phyloP scores from a whole-genome alignment of 2,329 filamentous ascomycete species.

The Cladophialophora bantiana region DNA sequence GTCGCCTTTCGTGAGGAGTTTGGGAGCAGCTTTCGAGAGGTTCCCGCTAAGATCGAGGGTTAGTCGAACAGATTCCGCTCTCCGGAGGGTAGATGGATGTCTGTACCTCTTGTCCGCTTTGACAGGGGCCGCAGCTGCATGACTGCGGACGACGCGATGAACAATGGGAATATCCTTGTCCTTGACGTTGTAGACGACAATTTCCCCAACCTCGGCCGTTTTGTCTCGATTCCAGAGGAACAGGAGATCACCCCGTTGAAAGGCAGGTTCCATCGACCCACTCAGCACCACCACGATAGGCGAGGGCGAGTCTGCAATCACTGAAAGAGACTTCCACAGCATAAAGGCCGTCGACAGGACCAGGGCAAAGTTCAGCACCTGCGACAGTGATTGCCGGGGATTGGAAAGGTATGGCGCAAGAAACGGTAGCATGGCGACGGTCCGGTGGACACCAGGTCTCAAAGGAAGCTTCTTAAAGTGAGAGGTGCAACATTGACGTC shows the following conservation, averaged over 20 bases:
- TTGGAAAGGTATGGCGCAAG: constrained; percentile 66
- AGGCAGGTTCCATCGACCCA: constrained; percentile 73
- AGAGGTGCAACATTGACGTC: neutral
- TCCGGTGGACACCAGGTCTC: neutral
- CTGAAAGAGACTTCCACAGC: constrained; percentile 90
- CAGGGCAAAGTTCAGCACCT: constrained; percentile 88
- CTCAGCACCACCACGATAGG: constrained; percentile 72
- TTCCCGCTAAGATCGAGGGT: constrained; percentile 21
- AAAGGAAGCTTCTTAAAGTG: neutral
- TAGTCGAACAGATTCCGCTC: neutral
- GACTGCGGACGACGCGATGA: constrained; percentile 81
- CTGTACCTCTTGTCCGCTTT: constrained; percentile 47
- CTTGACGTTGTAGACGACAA: constrained; percentile 82
- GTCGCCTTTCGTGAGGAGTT: constrained; percentile 94
- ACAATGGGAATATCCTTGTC: constrained; percentile 98
- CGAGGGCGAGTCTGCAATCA: constrained; percentile 75
- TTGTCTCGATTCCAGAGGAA: constrained; percentile 68
- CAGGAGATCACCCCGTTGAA: constrained; percentile 68
- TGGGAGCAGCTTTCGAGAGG: constrained; percentile 43
- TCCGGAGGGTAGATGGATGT: neutral
- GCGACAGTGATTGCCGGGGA: constrained; percentile 79
- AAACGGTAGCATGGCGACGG: constrained; percentile 67
- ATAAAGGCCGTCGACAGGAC: constrained; percentile 92
- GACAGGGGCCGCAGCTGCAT: constrained; percentile 51
- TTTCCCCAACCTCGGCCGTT: constrained; percentile 72